Base-by-base conservation (phyloP, 495 filamentous ascomycete genomes). In the Aspergillus conjunctus region DNA sequence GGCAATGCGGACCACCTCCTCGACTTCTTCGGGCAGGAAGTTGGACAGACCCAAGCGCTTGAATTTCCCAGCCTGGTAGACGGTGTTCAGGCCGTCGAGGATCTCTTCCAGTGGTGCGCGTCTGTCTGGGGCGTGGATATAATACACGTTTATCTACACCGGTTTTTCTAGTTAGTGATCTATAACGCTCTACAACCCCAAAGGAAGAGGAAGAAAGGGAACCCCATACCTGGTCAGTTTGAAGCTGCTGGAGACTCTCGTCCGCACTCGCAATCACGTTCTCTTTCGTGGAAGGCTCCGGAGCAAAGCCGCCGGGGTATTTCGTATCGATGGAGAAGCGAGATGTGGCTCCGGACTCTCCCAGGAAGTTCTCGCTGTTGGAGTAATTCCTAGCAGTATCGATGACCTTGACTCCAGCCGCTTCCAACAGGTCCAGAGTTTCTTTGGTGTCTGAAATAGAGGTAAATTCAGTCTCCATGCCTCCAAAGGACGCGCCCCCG, bases 21-120 rank as follows among this genome's bases (percentile, higher is more conserved):
- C 69, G 5, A 83, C 77, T 60, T 83, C 78, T 4, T 65, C 65
- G 10, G 73, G 69, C 2, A 67, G 66, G 59, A 73, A 82, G 56
- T 81, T 83, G 45, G 77, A 79, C 18, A 82, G 62, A 1, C 81
- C 80, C 32, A 79, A 77, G 32, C 70, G 46, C 41, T 70, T 65
- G 63, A 81, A 79, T 32, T 68, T 72, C 0, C 78, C 77, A 18
- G 73, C 61, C 18, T 66, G 51, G 59, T 75, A 68, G 4, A 74
- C 60, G 11, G 73, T 62, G 45, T 82, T 59, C 51, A 83, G 73
- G 15, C 71, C 76, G 51, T 68, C 59, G 20, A 71, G 65, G 0
- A 72, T 73, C 11, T 79, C 79, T 45, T 80, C 75, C 32, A 81
- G 74, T 7, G 75, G 73, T 0, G 69, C 74, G 8, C 62, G 53